A percentile compares a stretch with the other conserved stretches of the same genome.
Conservation (phyloP, 257 asterid genomes). For the Penstemon eatonii region DNA sequence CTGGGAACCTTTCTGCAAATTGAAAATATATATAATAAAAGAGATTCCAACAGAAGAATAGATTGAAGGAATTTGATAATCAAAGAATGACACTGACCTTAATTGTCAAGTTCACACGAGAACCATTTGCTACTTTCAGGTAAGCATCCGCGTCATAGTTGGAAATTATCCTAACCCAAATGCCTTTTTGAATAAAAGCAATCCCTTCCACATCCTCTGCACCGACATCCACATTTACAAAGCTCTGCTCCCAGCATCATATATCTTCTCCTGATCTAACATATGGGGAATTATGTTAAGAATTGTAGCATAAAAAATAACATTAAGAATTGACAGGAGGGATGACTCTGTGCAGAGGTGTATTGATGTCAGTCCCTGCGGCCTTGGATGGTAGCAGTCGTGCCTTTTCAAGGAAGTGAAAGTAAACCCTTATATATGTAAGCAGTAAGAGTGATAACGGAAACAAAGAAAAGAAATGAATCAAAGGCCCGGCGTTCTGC, state of each 20-base stretch:
- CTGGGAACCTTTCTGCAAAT: too few relatives aligned
- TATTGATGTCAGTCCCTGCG: constrained; percentile 15
- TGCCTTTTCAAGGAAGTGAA: constrained; percentile 8
- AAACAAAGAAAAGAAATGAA: constrained; percentile 9
- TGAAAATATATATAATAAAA: too few relatives aligned
- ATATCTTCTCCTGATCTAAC: constrained; percentile 59
- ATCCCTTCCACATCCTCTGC: constrained; percentile 77
- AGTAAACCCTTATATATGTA: constrained; percentile 6
- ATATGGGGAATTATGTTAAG: too few relatives aligned
- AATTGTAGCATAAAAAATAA: constrained; percentile 16
- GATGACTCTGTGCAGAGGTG: background rate
- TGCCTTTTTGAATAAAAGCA: too few relatives aligned
- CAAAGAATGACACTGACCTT: too few relatives aligned
- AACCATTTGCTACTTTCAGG: too few relatives aligned
- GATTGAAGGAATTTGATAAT: too few relatives aligned
- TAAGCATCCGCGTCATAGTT: too few relatives aligned
- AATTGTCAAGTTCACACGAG: too few relatives aligned
- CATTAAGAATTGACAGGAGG: constrained; percentile 16
- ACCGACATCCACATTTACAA: constrained; percentile 60
- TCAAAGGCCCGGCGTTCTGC: constrained; percentile 6
- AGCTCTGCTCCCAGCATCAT: constrained; percentile 94
- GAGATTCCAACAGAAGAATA: too few relatives aligned
- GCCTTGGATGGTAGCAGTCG: constrained; percentile 3
- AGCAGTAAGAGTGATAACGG: constrained; percentile 1
- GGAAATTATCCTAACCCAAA: too few relatives aligned